Conservation (phyloP, 495 filamentous ascomycete genomes). For the Aspergillus kassunensis region DNA sequence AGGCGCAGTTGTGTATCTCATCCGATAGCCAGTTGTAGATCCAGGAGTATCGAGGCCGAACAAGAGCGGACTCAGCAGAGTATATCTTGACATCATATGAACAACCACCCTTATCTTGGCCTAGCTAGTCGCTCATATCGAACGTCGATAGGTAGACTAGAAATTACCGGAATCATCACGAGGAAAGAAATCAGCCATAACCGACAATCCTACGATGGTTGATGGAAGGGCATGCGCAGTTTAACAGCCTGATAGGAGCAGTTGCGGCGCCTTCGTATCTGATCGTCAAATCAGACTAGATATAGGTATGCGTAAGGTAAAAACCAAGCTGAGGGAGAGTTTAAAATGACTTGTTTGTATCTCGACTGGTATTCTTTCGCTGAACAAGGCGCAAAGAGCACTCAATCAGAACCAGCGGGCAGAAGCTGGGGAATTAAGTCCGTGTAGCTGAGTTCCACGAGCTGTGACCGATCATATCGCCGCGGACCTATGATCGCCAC, state of each 20-base stretch:
- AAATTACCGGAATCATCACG: neutral
- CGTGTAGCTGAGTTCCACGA: constrained; percentile 4
- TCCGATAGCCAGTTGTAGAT: neutral
- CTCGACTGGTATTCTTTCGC: neutral
- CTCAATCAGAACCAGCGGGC: neutral
- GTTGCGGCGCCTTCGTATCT: neutral
- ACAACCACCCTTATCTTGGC: neutral
- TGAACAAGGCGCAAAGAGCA: neutral
- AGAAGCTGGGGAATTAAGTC: neutral
- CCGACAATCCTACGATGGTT: neutral
- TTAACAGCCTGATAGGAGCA: neutral
- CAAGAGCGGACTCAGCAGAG: neutral
- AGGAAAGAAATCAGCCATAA: neutral
- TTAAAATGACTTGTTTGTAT: neutral
- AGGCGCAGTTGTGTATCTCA: neutral
- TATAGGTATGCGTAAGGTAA: neutral
- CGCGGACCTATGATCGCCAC: constrained; percentile 15
- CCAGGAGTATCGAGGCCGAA: neutral
- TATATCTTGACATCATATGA: constrained; percentile 9
- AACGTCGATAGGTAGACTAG: neutral
- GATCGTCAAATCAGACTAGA: neutral
- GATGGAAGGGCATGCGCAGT: neutral
- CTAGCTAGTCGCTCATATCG: neutral
- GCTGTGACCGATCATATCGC: constrained; percentile 4
- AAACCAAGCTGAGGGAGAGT: neutral